Percentiles rank a stretch among this genome's conserved stretches.
phyloP scores from a whole-genome alignment of 495 filamentous ascomycete genomes.

The Staphylotrichum tortipilum region DNA sequence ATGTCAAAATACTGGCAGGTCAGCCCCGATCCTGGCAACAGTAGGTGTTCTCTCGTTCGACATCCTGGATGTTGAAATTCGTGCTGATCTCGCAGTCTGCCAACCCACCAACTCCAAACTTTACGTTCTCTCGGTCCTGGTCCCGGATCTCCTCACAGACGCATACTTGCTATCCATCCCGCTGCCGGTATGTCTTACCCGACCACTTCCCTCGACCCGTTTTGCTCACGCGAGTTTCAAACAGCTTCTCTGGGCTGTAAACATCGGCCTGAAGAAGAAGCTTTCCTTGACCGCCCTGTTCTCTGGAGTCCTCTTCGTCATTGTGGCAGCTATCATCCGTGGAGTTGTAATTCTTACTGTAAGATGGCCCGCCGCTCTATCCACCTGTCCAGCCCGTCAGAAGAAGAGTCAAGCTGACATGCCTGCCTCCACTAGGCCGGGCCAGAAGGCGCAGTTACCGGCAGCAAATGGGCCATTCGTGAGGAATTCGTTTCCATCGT shows the following conservation, averaged over 20 bases:
- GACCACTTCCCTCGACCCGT: not conserved
- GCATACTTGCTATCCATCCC: not conserved
- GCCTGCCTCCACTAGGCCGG: not conserved
- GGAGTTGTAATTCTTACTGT: not conserved
- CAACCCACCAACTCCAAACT: conserved; percentile 5
- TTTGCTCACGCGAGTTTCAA: not conserved
- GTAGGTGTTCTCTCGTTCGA: not conserved
- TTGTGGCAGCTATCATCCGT: not conserved
- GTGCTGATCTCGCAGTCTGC: not conserved
- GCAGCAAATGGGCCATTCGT: not conserved
- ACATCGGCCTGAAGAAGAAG: not conserved
- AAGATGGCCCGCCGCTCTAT: not conserved
- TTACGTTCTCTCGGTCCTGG: not conserved
- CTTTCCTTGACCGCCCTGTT: not conserved
- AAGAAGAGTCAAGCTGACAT: not conserved
- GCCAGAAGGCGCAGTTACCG: not conserved
- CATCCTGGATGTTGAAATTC: not conserved
- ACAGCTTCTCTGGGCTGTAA: conserved; percentile 2
- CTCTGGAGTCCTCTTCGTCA: not conserved
- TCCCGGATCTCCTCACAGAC: not conserved
- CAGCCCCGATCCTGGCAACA: not conserved
- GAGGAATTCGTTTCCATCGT: conserved; percentile 2
- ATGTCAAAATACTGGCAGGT: conserved; percentile 5
- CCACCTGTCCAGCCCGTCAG: not conserved
- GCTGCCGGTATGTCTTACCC: not conserved